A percentile compares a stretch with the other conserved stretches of the same genome.
Evolutionary conservation across 495 filamentous ascomycete genomes (phyloP).

Genomic region (Aspergillus carlsbadensis): DNA sequence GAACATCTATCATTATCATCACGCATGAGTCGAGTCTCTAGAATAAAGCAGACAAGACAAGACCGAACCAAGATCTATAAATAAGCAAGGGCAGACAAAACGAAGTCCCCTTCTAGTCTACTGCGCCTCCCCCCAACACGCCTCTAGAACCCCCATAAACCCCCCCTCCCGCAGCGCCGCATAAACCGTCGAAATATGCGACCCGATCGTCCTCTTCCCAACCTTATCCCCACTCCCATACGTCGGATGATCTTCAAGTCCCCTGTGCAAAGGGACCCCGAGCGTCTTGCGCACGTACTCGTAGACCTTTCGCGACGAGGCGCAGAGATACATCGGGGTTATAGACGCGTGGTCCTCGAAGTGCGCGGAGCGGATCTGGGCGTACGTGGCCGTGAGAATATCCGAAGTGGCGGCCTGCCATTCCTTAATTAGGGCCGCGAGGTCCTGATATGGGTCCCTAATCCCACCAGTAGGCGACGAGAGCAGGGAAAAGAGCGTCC

Average conservation of each 20-base stretch:
- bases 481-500: constrained; percentile 11
- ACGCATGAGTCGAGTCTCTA: too few relatives aligned
- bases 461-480: too few relatives aligned
- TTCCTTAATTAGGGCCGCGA: too few relatives aligned
- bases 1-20: too few relatives aligned
- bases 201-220: constrained; percentile 20
- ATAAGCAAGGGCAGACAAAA: too few relatives aligned
- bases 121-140: constrained; percentile 47
- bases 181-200: constrained; percentile 24
- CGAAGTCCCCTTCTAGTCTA: too few relatives aligned
- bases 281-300: constrained; percentile 22
- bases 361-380: neutral
- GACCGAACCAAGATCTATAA: too few relatives aligned
- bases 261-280: constrained; percentile 26
- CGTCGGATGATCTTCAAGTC: constrained; percentile 28
- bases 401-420: too few relatives aligned
- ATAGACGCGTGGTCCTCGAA: neutral
- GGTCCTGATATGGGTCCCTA: too few relatives aligned
- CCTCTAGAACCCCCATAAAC: constrained; percentile 32
- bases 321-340: constrained; percentile 17
- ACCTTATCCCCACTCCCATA: constrained; percentile 8
- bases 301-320: constrained; percentile 22
- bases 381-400: neutral
- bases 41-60: too few relatives aligned
- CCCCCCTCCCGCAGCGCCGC: constrained; percentile 18